Percentiles rank a stretch among this genome's conserved stretches.
These are phyloP conservation scores for Boletellus ananiceps DNA, from an alignment of 768 basidiomycete genomes.

Conservation along the genomic window DNA sequence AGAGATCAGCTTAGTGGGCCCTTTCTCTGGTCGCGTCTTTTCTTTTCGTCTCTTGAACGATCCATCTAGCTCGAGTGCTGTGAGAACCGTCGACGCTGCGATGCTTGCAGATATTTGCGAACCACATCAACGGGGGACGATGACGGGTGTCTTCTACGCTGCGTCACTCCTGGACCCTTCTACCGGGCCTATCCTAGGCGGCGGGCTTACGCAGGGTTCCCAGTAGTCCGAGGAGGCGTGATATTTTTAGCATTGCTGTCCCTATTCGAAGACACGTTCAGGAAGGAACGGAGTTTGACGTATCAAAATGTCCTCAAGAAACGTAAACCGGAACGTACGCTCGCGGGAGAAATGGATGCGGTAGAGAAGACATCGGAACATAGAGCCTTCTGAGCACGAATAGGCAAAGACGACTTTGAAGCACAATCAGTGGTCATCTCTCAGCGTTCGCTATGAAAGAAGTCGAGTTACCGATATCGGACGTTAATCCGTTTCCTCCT, in stretches of 20 bases:
- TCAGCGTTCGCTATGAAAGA: slow-evolving; percentile 22
- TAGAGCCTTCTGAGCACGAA: neutral
- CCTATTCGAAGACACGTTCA: slow-evolving; percentile 82
- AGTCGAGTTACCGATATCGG: slow-evolving; percentile 56
- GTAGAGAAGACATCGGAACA: slow-evolving; percentile 2
- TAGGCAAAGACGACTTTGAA: slow-evolving; percentile 24
- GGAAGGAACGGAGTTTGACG: slow-evolving; percentile 72
- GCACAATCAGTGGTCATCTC: slow-evolving; percentile 9
- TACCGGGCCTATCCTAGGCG: slow-evolving; percentile 67
- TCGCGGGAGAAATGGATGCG: slow-evolving; percentile 13
- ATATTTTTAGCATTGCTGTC: slow-evolving; percentile 56
- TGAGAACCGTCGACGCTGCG: slow-evolving; percentile 61
- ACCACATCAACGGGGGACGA: slow-evolving; percentile 66
- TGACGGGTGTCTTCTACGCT: slow-evolving; percentile 79
- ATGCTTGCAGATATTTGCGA: slow-evolving; percentile 80
- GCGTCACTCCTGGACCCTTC: slow-evolving; percentile 74
- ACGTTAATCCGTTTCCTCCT: slow-evolving; percentile 71
- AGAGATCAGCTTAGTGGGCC: slow-evolving; percentile 65
- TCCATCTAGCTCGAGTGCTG: slow-evolving; percentile 53
- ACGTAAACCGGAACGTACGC: slow-evolving; percentile 29
- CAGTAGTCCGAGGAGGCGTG: slow-evolving; percentile 57
- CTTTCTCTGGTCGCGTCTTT: slow-evolving; percentile 58
- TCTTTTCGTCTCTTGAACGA: neutral
- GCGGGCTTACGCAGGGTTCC: slow-evolving; percentile 67
- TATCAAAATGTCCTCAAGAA: slow-evolving; percentile 66